Evolutionary conservation across 2,329 filamentous ascomycete species (phyloP), one percentile per base, ranked within the genome.

Genomic region (Lachnellula occidentalis): DNA sequence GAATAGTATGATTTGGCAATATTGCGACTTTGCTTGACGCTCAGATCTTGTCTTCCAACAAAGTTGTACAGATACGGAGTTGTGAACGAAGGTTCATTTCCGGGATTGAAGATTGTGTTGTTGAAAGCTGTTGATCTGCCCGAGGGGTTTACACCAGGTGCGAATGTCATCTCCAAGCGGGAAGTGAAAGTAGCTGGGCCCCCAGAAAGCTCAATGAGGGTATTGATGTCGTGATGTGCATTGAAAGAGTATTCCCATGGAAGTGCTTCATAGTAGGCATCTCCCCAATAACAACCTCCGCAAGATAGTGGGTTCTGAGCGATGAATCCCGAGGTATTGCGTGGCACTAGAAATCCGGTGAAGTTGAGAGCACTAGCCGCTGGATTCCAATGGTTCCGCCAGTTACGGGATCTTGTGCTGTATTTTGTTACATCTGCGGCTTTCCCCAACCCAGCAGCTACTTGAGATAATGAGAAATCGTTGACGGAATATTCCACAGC

Each of bases 361-460:
- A 86, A 87, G 2, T 77, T 78, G 0, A 85, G 73, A 0, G 80
- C 80, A 0, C 72, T 74, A 47, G 81, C 76, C 42, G 78, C 67
- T 0, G 76, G 66, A 64, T 88, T 84, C 85, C 83, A 89, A 58
- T 88, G 85, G 63, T 87, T 87, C 19, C 82, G 77, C 86, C 86
- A 90, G 64, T 87, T 84, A n/a, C 77, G 75, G 1, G 83, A 86
- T 12, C 86, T 78, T 41, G 77, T 71, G 22, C 87, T 72, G 60
- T 88, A 89, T 51, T 76, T 83, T 2, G 70, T 57, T 11, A 79
- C 78, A 43, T 85, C 80, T 75, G 43, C 82, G 74, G 62, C 82
- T 77, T 78, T 76, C 2, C 74, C 76, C 6, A 87, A 69, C 0
- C 83, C 84, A 1, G 64, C 67, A 3, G 86, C 86, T 11, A 90